These are phyloP conservation scores for Trichosporon sp. DNA, from an alignment of 1,284 basidiomycete genomes.

Conservation along the genomic window DNA sequence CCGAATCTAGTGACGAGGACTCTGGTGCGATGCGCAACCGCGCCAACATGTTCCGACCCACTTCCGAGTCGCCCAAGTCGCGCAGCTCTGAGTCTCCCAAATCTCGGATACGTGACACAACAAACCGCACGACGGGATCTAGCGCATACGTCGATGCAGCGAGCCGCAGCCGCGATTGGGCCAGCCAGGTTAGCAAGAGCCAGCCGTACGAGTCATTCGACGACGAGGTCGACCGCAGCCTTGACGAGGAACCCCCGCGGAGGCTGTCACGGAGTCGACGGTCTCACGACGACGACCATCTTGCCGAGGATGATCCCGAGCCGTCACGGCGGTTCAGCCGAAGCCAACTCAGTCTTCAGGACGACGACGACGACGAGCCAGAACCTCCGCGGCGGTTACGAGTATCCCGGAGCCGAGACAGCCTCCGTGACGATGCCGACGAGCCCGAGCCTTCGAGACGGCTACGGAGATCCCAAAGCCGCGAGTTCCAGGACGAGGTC, in stretches of 20 bases:
- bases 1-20: neutral
- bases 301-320: neutral
- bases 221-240: neutral
- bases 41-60: neutral
- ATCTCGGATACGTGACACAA: neutral
- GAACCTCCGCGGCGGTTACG: neutral
- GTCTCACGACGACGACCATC: neutral
- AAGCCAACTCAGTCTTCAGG: neutral
- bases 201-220: slow-evolving; percentile 2
- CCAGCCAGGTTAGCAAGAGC: neutral
- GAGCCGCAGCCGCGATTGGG: neutral
- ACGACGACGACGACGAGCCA: neutral
- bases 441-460: neutral
- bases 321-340: neutral
- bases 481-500: neutral
- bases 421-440: neutral
- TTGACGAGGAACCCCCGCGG: neutral
- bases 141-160: neutral
- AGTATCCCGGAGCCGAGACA: neutral
- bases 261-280: neutral
- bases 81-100: slow-evolving; percentile 12
- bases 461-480: neutral
- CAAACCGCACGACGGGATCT: neutral
- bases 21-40: neutral
- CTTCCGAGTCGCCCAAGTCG: slow-evolving; percentile 10